These are phyloP conservation scores for Sphagnum contortum DNA, from an alignment of 225 moss, liverwort and hornwort genomes.

Conservation along the genomic window DNA sequence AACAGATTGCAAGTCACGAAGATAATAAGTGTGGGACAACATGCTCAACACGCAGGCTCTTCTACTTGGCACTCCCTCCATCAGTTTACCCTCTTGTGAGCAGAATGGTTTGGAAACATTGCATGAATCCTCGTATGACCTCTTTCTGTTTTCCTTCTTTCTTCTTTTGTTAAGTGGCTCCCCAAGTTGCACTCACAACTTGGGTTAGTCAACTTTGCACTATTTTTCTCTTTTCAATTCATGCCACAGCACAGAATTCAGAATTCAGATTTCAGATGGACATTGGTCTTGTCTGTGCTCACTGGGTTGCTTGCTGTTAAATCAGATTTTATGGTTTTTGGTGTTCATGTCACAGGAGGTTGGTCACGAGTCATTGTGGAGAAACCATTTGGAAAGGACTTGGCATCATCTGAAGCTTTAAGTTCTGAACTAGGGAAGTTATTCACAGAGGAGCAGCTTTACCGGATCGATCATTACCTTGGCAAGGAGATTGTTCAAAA, in stretches of 20 bases:
- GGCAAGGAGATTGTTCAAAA: constrained; percentile 98
- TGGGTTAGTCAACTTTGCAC: too few species aligned
- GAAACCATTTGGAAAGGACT: constrained; percentile 92
- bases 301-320: too few species aligned
- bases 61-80: constrained; percentile 83
- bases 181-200: too few species aligned
- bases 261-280: too few species aligned
- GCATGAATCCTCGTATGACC: constrained; percentile 53
- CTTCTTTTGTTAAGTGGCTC: not conserved
- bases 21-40: constrained; percentile 5
- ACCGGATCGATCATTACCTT: constrained; percentile 87
- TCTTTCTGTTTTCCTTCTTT: not conserved
- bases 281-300: too few species aligned
- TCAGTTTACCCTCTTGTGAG: constrained; percentile 76
- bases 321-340: too few species aligned
- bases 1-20: constrained; percentile 44
- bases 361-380: constrained; percentile 96
- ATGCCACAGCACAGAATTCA: too few species aligned
- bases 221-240: too few species aligned
- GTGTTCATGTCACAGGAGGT: constrained; percentile 25
- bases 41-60: constrained; percentile 44
- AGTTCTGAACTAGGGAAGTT: constrained; percentile 61
- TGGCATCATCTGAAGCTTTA: constrained; percentile 60
- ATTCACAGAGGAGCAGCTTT: constrained; percentile 84
- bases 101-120: constrained; percentile 51